Percentiles rank a stretch among this genome's conserved stretches.
phyloP scores from a whole-genome alignment of 2,329 filamentous ascomycete species.

The Exophiala aquamarina region DNA sequence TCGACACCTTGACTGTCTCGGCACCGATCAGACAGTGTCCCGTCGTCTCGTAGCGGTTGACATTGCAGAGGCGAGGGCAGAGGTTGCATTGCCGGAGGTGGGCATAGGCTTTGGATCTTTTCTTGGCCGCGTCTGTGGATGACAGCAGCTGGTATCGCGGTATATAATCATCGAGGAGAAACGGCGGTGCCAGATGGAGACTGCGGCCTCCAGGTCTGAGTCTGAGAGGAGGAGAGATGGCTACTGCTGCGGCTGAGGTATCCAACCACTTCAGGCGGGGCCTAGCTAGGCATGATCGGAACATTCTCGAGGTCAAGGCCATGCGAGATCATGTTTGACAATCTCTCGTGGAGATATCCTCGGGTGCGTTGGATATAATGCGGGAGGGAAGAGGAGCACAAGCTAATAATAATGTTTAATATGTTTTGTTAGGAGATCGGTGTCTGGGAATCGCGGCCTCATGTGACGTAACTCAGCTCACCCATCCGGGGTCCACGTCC shows the following conservation, averaged over 20 bases:
- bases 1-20: conserved; percentile 74
- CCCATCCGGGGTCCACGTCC: too few species aligned
- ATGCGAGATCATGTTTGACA: background rate
- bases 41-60: conserved; percentile 77
- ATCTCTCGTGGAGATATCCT: too few species aligned
- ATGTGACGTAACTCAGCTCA: too few species aligned
- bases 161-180: conserved; percentile 72
- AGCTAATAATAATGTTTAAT: too few species aligned
- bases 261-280: conserved; percentile 1
- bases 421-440: too few species aligned
- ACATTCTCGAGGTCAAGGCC: conserved; percentile 7
- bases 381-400: too few species aligned
- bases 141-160: conserved; percentile 71
- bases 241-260: background rate
- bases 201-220: conserved; percentile 27
- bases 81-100: conserved; percentile 79
- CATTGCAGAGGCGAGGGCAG: conserved; percentile 73
- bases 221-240: background rate
- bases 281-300: conserved; percentile 19
- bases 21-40: conserved; percentile 76
- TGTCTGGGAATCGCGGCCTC: too few species aligned
- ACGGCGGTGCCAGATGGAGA: conserved; percentile 60
- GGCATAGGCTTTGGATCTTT: conserved; percentile 70
- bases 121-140: conserved; percentile 68
- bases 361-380: too few species aligned